phyloP scores from a whole-genome alignment of 306 rosid genomes.

The Fragaria vesca region DNA sequence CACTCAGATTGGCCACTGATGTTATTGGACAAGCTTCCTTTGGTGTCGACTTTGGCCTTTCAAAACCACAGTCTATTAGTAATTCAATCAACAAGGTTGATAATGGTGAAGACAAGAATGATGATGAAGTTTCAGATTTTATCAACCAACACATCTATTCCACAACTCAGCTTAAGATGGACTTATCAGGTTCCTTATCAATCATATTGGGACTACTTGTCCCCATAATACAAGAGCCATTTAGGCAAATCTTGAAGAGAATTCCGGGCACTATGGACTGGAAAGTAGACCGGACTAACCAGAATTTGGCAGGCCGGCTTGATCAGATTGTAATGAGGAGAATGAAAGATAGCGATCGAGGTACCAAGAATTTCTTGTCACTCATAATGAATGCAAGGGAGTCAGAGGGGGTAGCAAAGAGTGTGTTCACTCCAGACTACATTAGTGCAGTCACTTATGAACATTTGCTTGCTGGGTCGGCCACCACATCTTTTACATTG shows the following conservation, averaged over 20 bases:
- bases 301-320: conserved; percentile 55
- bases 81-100: conserved; percentile 27
- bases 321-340: conserved; percentile 66
- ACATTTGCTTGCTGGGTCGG: conserved; percentile 88
- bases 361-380: conserved; percentile 77
- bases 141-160: conserved; percentile 81
- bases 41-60: conserved; percentile 84
- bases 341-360: conserved; percentile 41
- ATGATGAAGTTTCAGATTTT: conserved; percentile 64
- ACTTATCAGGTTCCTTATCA: conserved; percentile 83
- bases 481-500: conserved; percentile 80
- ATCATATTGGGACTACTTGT: conserved; percentile 79
- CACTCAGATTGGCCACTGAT: conserved; percentile 77
- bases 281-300: conserved; percentile 69
- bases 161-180: conserved; percentile 89
- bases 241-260: conserved; percentile 75
- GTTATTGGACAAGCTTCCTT: conserved; percentile 85
- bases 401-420: conserved; percentile 44
- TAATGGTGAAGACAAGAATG: background rate
- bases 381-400: conserved; percentile 73
- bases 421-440: conserved; percentile 65
- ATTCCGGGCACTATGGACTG: conserved; percentile 90
- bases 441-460: conserved; percentile 84
- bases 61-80: conserved; percentile 41
- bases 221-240: conserved; percentile 81